These are phyloP conservation scores for Aspergillus saccharolyticus DNA, from an alignment of 495 filamentous ascomycete genomes.

Conservation along the genomic window DNA sequence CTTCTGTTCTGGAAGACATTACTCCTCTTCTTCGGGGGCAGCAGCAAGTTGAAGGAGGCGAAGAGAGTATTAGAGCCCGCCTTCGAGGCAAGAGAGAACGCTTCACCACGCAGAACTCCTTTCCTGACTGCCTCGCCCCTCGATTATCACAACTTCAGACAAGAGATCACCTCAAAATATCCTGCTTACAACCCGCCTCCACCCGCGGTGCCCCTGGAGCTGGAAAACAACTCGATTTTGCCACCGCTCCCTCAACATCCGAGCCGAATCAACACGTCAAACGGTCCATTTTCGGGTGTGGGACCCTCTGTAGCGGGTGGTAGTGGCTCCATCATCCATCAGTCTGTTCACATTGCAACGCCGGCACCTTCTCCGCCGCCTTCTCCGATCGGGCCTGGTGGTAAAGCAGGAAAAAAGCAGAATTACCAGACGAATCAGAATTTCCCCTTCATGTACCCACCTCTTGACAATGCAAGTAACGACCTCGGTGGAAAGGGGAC, in stretches of 20 bases:
- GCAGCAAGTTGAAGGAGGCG: slow-evolving; percentile 60
- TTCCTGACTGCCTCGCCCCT: slow-evolving; percentile 87
- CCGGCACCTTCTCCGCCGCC: slow-evolving; percentile 96
- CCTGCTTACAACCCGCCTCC: slow-evolving; percentile 90
- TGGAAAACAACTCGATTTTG: slow-evolving; percentile 84
- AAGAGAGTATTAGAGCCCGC: slow-evolving; percentile 54
- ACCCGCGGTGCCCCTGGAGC: slow-evolving; percentile 75
- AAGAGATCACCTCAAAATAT: slow-evolving; percentile 98
- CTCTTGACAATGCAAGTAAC: slow-evolving; percentile 75
- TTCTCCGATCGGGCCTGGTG: slow-evolving; percentile 78
- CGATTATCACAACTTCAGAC: slow-evolving; percentile 93
- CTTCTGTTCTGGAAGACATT: slow-evolving; percentile 88
- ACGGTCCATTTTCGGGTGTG: slow-evolving; percentile 38
- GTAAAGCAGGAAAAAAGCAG: slow-evolving; percentile 95
- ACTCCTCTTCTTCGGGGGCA: slow-evolving; percentile 78
- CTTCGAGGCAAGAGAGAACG: slow-evolving; percentile 29
- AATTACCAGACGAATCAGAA: slow-evolving; percentile 99
- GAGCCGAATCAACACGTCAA: slow-evolving; percentile 42
- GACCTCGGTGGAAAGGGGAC: slow-evolving; percentile 80
- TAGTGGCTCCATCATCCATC: slow-evolving; percentile 80
- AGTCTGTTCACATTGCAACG: slow-evolving; percentile 96
- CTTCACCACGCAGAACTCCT: slow-evolving; percentile 36
- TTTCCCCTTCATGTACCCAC: slow-evolving; percentile 96
- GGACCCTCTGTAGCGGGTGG: slow-evolving; percentile 38
- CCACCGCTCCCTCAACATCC: slow-evolving; percentile 76